Evolutionary conservation across 345 rosid genomes (phyloP), one percentile per base, ranked within the genome.

Genomic region (Rhodamnia argentea): DNA sequence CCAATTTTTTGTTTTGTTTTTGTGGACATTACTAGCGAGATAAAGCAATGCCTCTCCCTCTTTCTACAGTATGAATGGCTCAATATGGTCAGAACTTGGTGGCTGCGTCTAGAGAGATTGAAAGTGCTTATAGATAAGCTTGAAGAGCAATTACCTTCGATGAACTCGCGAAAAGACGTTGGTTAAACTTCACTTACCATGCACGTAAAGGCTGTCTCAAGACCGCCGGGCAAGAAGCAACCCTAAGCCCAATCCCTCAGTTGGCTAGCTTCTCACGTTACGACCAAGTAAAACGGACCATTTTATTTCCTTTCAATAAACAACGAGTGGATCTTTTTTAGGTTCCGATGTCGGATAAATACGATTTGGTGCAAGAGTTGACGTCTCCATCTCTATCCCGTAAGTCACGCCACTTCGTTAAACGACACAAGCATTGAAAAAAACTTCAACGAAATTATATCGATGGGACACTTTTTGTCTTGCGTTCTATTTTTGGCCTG

Each of bases 151-250:
- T 23, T 83, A 20, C 58, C 55, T 83, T 55, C 59, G 9, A 52
- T 18, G 58, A 52, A 54, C 44, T 83, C 55, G 16, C n/a, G 9
- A 52, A 7, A 7, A 83, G 44, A 83, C 55, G 60, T 27, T 47
- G 52, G 86, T 88, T 84, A 84, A 53, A 85, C 85, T 87, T 91
- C 92, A 88, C 94, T 91, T 90, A 84, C 90, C 91, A 89, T 87
- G 91, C 91, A 93, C 91, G 93, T 87, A 89, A 91, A 91, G 92
- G 91, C 83, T 91, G 92, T 89, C 92, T 86, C 88, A 3, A 29
- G 27, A 62, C 88, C 27, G 74, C 90, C 90, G 59, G 90, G 91
- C 92, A 90, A 60, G 87, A 90, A 85, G 90, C 88, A 88, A 88
- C 83, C 82, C 83, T 53, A 23, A n/a, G 58, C 1, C 20, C 70